A percentile compares a stretch with the other conserved stretches of the same genome.
Conservation (phyloP, 257 asterid species). For the Lycium barbarum region DNA sequence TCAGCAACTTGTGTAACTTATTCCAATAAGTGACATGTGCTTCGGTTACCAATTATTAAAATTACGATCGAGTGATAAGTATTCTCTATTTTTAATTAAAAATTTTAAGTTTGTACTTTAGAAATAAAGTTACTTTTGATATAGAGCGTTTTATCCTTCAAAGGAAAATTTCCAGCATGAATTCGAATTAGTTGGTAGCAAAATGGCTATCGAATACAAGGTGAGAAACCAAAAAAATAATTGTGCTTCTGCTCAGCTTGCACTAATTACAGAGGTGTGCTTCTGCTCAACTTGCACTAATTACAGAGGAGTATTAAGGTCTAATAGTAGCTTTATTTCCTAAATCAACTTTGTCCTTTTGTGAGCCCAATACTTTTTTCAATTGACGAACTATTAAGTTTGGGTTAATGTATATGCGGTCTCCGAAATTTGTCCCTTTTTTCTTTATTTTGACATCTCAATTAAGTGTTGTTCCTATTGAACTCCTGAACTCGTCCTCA, state of each 20-base stretch:
- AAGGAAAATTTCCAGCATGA: no score
- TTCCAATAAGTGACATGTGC: not conserved
- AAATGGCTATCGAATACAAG: no score
- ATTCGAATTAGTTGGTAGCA: no score
- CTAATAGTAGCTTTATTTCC: not conserved
- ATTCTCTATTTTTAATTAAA: not conserved
- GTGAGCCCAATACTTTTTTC: not conserved
- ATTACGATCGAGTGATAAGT: not conserved
- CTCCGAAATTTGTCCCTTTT: no score
- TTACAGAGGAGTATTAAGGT: not conserved
- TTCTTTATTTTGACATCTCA: no score
- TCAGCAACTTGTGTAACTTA: constrained; percentile 20
- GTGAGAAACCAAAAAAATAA: not conserved
- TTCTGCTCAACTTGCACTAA: constrained; percentile 1
- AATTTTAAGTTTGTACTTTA: not conserved
- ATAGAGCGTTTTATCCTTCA: no score
- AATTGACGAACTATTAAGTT: not conserved
- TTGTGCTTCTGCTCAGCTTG: not conserved
- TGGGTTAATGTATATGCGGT: no score
- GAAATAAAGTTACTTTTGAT: no score
- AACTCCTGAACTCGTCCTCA: no score
- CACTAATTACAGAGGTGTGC: not conserved
- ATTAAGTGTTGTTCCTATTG: no score
- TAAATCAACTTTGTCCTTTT: constrained; percentile 8
- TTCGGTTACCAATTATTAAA: no score